A percentile compares a stretch with the other conserved stretches of the same genome.
phyloP scores from a whole-genome alignment of 148 eudicot species.

The Vaccinium myrtillus region DNA sequence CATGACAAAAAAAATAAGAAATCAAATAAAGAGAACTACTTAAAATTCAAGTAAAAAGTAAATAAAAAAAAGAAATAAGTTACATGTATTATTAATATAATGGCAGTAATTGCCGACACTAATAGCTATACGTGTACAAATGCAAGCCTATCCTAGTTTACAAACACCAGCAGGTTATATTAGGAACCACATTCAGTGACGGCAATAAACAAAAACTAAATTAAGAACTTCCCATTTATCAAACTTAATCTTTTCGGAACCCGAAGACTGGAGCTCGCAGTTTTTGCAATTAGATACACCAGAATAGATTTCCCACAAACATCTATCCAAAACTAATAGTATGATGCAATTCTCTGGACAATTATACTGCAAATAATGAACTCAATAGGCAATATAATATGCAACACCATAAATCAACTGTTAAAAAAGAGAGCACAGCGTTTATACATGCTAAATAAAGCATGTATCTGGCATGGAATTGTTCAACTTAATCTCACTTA shows the following conservation, averaged over 20 bases:
- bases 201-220: not conserved
- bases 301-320: not conserved
- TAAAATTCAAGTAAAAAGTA: not conserved
- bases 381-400: not conserved
- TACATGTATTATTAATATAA: not conserved
- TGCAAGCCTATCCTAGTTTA: not conserved
- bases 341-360: not conserved
- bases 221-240: not conserved
- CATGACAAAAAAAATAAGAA: not conserved
- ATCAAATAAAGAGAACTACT: not conserved
- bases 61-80: not conserved
- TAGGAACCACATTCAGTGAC: not conserved
- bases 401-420: not conserved
- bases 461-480: not conserved
- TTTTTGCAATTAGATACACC: not conserved
- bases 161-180: not conserved
- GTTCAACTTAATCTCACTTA: not conserved
- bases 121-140: not conserved
- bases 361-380: not conserved
- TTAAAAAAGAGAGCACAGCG: not conserved
- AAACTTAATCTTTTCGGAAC: not conserved
- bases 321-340: not conserved
- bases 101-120: not conserved
- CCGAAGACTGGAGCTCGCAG: not conserved
- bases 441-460: not conserved